Percentiles rank a stretch among this genome's conserved stretches.
Evolutionary conservation across 106 monocot genomes (phyloP).

Genomic region (Dactylorhiza incarnata): DNA sequence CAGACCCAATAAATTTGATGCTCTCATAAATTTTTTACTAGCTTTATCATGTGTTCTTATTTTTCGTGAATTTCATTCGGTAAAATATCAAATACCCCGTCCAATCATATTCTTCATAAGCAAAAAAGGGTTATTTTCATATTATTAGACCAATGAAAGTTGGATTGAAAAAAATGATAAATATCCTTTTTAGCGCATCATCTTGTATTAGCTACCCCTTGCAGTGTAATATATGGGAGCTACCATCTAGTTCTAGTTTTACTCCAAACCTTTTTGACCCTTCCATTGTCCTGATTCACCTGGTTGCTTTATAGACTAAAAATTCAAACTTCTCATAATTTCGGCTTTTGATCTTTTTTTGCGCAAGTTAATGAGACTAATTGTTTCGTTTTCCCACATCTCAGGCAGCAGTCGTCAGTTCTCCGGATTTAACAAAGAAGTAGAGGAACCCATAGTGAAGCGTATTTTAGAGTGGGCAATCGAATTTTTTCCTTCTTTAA

Average conservation of each 20-base stretch:
- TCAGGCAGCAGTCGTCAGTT: constrained; percentile 95
- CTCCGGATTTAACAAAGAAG: constrained; percentile 55
- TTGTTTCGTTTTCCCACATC: neutral
- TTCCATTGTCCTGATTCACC: neutral
- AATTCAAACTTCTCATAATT: neutral
- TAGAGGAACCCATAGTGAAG: constrained; percentile 49
- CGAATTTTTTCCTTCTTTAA: constrained; percentile 65
- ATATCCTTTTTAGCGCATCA: neutral
- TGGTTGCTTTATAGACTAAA: neutral
- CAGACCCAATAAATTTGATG: no score
- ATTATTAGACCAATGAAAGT: no score
- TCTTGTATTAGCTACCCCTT: neutral
- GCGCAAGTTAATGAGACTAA: neutral
- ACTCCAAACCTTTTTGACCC: neutral
- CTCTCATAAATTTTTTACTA: no score
- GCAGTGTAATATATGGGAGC: neutral
- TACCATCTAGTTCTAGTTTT: neutral
- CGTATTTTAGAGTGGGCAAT: constrained; percentile 60
- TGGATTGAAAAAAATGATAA: no score
- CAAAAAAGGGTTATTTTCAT: no score
- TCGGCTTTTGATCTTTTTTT: neutral
- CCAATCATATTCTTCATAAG: no score
- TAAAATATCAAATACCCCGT: no score
- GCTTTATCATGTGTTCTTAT: no score
- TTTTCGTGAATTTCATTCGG: no score